phyloP scores from a whole-genome alignment of 2,329 filamentous ascomycete genomes.

The Aspergillus jensenii region DNA sequence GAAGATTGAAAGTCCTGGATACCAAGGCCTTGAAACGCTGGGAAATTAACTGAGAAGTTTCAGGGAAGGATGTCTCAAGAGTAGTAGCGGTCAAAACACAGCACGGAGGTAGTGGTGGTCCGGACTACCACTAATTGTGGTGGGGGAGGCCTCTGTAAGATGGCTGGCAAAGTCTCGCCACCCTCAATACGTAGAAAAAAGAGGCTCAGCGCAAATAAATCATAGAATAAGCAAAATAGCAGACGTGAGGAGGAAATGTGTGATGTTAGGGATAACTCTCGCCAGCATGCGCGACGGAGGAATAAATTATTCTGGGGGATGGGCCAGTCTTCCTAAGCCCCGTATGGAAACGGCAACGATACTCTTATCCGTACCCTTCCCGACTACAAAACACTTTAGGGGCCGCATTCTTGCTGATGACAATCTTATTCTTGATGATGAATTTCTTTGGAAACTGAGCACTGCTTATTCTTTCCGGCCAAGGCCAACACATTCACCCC shows the following conservation, averaged over 20 bases:
- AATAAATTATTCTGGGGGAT: conserved; percentile 10
- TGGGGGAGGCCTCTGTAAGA: conserved; percentile 15
- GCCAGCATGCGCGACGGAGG: conserved; percentile 8
- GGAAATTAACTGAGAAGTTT: conserved; percentile 28
- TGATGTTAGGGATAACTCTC: conserved; percentile 14
- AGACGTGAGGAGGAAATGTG: conserved; percentile 3
- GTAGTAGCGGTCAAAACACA: conserved; percentile 31
- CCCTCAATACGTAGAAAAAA: conserved; percentile 1
- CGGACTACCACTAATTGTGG: conserved; percentile 11
- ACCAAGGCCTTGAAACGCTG: conserved; percentile 19
- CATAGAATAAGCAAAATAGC: background rate
- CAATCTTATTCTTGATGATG: background rate
- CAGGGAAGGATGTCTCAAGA: conserved; percentile 20
- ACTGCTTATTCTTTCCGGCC: background rate
- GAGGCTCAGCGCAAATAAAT: background rate
- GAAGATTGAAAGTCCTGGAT: conserved; percentile 9
- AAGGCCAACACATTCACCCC: background rate
- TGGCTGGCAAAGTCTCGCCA: conserved; percentile 16
- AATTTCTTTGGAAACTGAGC: background rate
- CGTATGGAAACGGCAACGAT: conserved; percentile 16
- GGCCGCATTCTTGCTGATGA: background rate
- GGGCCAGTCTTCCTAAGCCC: conserved; percentile 4
- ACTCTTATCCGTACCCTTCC: conserved; percentile 2
- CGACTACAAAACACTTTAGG: background rate
- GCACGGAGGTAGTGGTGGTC: conserved; percentile 14